A percentile compares a stretch with the other conserved stretches of the same genome.
These are phyloP conservation scores for Pharnaceum exiguum DNA, from an alignment of 148 eudicot species.

Conservation along the genomic window DNA sequence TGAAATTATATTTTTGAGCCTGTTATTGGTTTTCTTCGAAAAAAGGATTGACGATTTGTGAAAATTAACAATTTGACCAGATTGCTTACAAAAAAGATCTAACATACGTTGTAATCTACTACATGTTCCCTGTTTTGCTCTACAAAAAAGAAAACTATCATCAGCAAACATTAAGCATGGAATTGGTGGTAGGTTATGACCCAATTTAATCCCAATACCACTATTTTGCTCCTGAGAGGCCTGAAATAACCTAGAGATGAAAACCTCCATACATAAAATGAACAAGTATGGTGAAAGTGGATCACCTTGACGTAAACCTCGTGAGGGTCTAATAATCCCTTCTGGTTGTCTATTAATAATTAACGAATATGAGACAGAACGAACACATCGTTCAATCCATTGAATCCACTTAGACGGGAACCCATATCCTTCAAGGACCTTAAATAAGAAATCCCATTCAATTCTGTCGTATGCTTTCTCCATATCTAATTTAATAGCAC, in stretches of 20 bases:
- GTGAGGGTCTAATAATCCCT: background rate
- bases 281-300: background rate
- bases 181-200: background rate
- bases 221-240: background rate
- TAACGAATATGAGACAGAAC: background rate
- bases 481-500: no score
- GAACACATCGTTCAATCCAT: background rate
- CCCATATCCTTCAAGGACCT: no score
- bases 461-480: no score
- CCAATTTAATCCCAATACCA: background rate
- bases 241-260: background rate
- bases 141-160: background rate
- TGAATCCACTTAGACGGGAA: background rate
- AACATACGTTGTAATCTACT: background rate
- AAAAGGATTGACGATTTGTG: background rate
- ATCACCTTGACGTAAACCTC: no score
- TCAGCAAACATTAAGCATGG: background rate
- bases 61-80: no score
- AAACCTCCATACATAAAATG: background rate
- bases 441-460: no score
- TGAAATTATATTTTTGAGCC: background rate
- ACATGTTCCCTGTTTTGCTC: background rate
- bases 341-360: background rate
- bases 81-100: background rate
- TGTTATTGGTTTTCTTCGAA: background rate